Percentiles rank a stretch among this genome's conserved stretches.
Conservation (phyloP, 2,329 filamentous ascomycete genomes). For the Aciculosporium take region DNA sequence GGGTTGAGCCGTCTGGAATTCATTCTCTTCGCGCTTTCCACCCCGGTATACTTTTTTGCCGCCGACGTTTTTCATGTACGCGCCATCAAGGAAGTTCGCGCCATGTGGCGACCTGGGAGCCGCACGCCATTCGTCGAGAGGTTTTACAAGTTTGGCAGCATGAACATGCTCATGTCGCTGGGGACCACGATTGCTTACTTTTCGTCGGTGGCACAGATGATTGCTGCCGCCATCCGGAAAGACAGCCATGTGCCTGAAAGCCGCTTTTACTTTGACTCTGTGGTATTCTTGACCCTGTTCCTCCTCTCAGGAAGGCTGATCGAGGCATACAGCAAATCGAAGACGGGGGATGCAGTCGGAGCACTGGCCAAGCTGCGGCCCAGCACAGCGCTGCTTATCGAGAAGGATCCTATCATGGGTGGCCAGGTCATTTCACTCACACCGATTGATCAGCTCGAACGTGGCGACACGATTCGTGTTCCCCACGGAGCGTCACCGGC, state of each 20-base stretch:
- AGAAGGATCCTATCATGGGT: conserved; percentile 21
- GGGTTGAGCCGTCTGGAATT: conserved; percentile 68
- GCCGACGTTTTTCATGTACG: conserved; percentile 74
- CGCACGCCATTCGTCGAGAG: conserved; percentile 56
- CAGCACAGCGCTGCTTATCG: conserved; percentile 57
- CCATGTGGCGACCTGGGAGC: conserved; percentile 65
- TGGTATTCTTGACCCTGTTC: conserved; percentile 84
- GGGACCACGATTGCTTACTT: conserved; percentile 82
- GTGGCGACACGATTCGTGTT: conserved; percentile 60
- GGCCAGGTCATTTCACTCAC: conserved; percentile 26
- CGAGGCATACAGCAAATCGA: conserved; percentile 84
- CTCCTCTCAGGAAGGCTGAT: conserved; percentile 60
- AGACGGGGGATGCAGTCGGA: conserved; percentile 73
- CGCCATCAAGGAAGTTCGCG: conserved; percentile 62
- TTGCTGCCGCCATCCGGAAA: conserved; percentile 40
- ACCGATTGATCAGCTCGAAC: conserved; percentile 57
- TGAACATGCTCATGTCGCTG: conserved; percentile 86
- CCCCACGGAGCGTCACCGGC: conserved; percentile 71
- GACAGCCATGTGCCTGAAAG: conserved; percentile 26
- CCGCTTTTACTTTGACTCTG: conserved; percentile 75
- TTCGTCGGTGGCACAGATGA: conserved; percentile 65
- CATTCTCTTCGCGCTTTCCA: conserved; percentile 66
- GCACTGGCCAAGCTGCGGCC: conserved; percentile 67
- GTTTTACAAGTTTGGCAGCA: conserved; percentile 89
- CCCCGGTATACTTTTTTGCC: conserved; percentile 74